Evolutionary conservation across 352 stramenopile genomes (phyloP).

Genomic region (Phytophthora tubulina): DNA sequence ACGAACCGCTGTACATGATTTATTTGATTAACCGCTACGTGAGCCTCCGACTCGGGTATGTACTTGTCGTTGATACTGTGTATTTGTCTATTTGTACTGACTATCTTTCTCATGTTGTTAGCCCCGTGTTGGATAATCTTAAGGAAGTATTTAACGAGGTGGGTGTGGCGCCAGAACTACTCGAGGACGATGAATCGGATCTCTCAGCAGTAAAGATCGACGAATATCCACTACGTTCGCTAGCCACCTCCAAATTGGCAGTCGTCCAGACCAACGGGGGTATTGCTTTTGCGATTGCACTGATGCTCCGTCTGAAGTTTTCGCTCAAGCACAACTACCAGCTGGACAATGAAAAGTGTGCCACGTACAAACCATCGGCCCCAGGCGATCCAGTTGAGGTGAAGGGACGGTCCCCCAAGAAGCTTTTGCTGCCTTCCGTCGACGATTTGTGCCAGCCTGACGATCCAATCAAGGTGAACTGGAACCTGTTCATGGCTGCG

Average conservation of each 20-base stretch:
- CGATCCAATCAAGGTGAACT: conserved; percentile 54
- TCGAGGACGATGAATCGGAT: conserved; percentile 62
- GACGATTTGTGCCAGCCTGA: conserved; percentile 49
- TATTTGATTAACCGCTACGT: conserved; percentile 88
- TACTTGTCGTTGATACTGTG: conserved; percentile 18
- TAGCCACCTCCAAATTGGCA: conserved; percentile 17
- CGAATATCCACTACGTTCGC: conserved; percentile 34
- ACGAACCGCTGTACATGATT: conserved; percentile 89
- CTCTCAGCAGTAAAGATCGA: conserved; percentile 52
- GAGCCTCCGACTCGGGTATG: conserved; percentile 84
- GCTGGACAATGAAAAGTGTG: conserved; percentile 82
- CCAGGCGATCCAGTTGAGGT: conserved; percentile 36
- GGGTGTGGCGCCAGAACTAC: conserved; percentile 48
- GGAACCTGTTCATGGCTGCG: conserved; percentile 69
- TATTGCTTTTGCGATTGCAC: conserved; percentile 65
- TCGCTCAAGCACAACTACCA: conserved; percentile 73
- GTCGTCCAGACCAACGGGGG: conserved; percentile 29
- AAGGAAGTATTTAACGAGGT: conserved; percentile 57
- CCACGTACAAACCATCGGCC: conserved; percentile 77
- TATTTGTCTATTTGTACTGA: conserved; percentile 9
- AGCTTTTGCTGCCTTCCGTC: conserved; percentile 39
- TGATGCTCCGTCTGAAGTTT: conserved; percentile 83
- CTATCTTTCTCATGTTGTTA: conserved; percentile 30
- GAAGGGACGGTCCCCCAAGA: conserved; percentile 38
- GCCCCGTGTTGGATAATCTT: conserved; percentile 61